These are phyloP conservation scores for Saccharum officinarum DNA, from an alignment of 176 grass and related monocot genomes.

Conservation along the genomic window DNA sequence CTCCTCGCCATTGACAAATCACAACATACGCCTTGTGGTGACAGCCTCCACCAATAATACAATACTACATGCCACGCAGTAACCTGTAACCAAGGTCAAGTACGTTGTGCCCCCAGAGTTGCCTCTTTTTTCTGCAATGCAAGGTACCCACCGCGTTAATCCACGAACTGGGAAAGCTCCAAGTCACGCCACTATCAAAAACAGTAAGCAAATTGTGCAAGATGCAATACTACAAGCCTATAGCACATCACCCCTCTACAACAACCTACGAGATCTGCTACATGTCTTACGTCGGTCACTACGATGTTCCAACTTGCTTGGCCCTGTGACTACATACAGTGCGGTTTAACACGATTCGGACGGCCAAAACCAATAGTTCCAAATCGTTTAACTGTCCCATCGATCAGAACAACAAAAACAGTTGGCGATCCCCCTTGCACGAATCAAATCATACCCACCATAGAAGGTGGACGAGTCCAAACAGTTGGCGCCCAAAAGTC, in stretches of 20 bases:
- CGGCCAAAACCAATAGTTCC: not conserved
- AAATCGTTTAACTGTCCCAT: not conserved
- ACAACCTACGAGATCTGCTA: constrained; percentile 23
- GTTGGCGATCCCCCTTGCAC: not conserved
- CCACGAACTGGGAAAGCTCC: not conserved
- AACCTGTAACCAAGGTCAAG: constrained; percentile 16
- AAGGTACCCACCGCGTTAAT: constrained; percentile 36
- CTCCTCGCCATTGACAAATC: constrained; percentile 36
- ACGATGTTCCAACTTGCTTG: not conserved
- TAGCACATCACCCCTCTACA: not conserved
- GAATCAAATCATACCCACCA: constrained; percentile 17
- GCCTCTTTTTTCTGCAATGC: constrained; percentile 47
- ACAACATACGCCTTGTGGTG: constrained; percentile 11
- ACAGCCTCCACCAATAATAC: constrained; percentile 21
- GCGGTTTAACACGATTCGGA: not conserved
- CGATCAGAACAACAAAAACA: constrained; percentile 22
- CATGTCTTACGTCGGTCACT: not conserved
- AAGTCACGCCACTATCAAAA: not conserved
- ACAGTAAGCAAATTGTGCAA: not conserved
- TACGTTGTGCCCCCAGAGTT: not conserved
- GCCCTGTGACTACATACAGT: not conserved
- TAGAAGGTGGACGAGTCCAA: constrained; percentile 2
- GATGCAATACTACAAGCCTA: not conserved
- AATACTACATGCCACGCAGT: constrained; percentile 30
- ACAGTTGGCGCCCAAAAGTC: constrained; percentile 25